A percentile compares a stretch with the other conserved stretches of the same genome.
phyloP scores from a whole-genome alignment of 352 stramenopile genomes.

The Ophiocytium majus region DNA sequence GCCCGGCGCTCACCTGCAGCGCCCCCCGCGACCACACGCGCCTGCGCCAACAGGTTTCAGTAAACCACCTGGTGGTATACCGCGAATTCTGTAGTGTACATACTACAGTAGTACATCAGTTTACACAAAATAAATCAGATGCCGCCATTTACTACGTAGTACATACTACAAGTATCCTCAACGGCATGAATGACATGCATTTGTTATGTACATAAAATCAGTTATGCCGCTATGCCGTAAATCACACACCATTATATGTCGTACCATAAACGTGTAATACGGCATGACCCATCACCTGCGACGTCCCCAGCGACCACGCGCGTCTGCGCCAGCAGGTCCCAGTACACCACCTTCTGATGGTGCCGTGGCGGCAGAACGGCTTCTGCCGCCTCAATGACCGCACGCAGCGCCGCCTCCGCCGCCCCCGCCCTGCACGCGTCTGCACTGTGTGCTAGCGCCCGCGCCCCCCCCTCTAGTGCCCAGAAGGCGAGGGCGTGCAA shows the following conservation, averaged over 20 bases:
- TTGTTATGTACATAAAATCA: too few species aligned
- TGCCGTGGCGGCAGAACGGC: constrained; percentile 34
- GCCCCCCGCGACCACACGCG: constrained; percentile 30
- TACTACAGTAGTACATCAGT: too few species aligned
- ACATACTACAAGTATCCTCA: too few species aligned
- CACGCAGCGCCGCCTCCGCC: constrained; percentile 25
- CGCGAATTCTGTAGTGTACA: too few species aligned
- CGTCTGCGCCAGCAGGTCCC: constrained; percentile 41
- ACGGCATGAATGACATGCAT: too few species aligned
- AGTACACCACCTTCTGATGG: constrained; percentile 48
- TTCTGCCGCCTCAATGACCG: constrained; percentile 26
- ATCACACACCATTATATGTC: too few species aligned
- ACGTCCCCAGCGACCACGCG: constrained; percentile 36
- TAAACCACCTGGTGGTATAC: too few species aligned
- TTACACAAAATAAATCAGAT: too few species aligned
- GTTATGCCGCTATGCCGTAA: too few species aligned
- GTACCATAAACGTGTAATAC: too few species aligned
- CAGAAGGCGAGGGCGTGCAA: constrained; percentile 38
- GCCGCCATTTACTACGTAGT: too few species aligned
- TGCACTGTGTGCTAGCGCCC: background rate
- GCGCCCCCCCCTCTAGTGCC: constrained; percentile 27
- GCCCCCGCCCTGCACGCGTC: background rate
- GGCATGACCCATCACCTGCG: constrained; percentile 14
- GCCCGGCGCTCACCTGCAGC: constrained; percentile 27
- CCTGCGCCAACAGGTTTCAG: constrained; percentile 41